phyloP scores from a whole-genome alignment of 148 eudicot genomes.

The Camellia sinensis region DNA sequence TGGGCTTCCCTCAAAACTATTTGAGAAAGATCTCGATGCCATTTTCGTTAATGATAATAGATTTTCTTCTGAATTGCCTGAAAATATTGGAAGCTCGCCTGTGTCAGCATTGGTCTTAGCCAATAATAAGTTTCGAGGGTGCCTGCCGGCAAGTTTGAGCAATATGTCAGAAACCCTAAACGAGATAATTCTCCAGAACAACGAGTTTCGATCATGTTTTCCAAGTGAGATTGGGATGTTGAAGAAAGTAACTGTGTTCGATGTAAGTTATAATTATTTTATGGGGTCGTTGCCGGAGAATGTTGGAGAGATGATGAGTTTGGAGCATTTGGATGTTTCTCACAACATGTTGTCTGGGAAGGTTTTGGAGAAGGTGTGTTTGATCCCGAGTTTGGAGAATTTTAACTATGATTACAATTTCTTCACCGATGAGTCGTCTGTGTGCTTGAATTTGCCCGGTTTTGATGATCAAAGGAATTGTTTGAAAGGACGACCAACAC shows the following conservation, averaged over 20 bases:
- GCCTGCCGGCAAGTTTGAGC: conserved; percentile 18
- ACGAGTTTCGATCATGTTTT: conserved; percentile 20
- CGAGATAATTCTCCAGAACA: conserved; percentile 19
- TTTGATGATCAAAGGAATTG: conserved; percentile 19
- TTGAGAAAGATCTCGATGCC: conserved; percentile 20
- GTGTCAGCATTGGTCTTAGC: conserved; percentile 22
- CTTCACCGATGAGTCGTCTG: neutral
- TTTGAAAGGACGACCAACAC: conserved; percentile 14
- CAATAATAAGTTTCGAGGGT: conserved; percentile 16
- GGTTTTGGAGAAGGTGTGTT: neutral
- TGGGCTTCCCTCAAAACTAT: conserved; percentile 15
- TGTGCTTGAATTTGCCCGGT: conserved; percentile 6
- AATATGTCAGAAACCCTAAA: conserved; percentile 20
- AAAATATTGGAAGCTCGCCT: conserved; percentile 18
- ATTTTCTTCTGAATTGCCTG: conserved; percentile 18
- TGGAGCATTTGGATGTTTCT: conserved; percentile 15
- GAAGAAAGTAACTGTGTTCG: conserved; percentile 23
- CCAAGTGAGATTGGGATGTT: conserved; percentile 16
- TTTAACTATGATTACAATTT: conserved; percentile 20
- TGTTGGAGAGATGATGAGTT: conserved; percentile 12
- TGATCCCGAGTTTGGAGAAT: neutral
- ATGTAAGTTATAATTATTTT: conserved; percentile 14
- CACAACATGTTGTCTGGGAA: conserved; percentile 22
- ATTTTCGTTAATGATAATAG: conserved; percentile 22
- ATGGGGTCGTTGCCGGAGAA: conserved; percentile 17